Evolutionary conservation across 2,329 filamentous ascomycete species (phyloP), one percentile per base, ranked within the genome.

Genomic region (Sporothrix inflata): DNA sequence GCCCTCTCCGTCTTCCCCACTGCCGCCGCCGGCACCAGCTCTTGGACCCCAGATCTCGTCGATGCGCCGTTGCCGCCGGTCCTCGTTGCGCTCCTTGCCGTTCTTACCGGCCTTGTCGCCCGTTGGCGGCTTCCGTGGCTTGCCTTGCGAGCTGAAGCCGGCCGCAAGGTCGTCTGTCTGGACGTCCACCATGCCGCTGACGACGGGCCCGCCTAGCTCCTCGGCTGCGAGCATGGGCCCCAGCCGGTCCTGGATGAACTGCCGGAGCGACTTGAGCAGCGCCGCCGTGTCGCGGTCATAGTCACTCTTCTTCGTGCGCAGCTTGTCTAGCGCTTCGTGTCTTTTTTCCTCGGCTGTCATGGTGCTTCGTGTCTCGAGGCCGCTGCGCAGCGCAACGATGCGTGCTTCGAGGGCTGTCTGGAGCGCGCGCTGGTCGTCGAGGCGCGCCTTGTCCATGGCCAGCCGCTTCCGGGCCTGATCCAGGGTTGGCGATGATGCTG

Each of bases 181-280:
- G 27, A 92, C 77, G 79, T 92, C 89, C 78, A 91, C 85, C 76
- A 91, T 84, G 75, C 93, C 91, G 3, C 94, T 92, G 0, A 94
- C 92, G 12, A 94, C 91, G 0, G 94, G 93, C 0, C 94, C 93
- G 8, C 94, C 94, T 1, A 94, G 85, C 77, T 94, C 92, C 81
- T 97, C 94, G 0, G 92, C 92, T 7, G 93, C 93, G 57, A 97
- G 84, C 89, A 95, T 92, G 3, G 87, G 82, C 1, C 92, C 91
- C 0, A 97, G 85, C 53, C 89, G 86, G 57, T 88, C 83, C 74
- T 92, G 88, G 72, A 95, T 90, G 77, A 97, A 97, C 19, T 82
- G 83, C 74, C 91, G 88, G 71, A 97, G 85, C 0, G 88, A 85
- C 72, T 85, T 86, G 71, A 92, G 87, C 19, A 96, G 83, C 55